phyloP scores from a whole-genome alignment of 495 filamentous ascomycete species.

The Penicillium soppii region DNA sequence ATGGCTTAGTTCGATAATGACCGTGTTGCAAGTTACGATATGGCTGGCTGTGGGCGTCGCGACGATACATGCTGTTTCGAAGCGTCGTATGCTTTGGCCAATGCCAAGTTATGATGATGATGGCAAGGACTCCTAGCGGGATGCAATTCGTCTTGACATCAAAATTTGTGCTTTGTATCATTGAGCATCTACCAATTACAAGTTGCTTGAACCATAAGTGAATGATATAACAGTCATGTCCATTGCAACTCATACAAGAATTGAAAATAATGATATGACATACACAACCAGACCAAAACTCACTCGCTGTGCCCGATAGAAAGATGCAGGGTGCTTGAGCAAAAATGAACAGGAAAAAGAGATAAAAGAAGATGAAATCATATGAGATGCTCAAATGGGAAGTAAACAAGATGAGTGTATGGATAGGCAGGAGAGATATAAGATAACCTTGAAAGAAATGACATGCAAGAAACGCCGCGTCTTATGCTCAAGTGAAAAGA shows the following conservation, averaged over 20 bases:
- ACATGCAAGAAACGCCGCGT: constrained; percentile 26
- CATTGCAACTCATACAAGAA: constrained; percentile 18
- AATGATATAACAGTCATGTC: constrained; percentile 18
- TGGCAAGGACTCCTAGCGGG: too few relatives aligned
- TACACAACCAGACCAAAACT: constrained; percentile 30
- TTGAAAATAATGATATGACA: constrained; percentile 22
- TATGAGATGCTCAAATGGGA: constrained; percentile 10
- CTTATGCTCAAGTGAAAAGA: constrained; percentile 26
- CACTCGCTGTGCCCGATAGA: constrained; percentile 38
- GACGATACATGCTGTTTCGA: not conserved
- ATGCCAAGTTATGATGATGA: not conserved
- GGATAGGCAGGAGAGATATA: constrained; percentile 11
- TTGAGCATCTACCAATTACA: not conserved
- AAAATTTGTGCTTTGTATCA: too few relatives aligned
- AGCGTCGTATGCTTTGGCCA: not conserved
- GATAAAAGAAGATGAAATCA: constrained; percentile 2
- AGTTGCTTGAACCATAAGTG: not conserved
- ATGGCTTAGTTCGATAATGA: constrained; percentile 25
- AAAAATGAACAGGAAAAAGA: constrained; percentile 3
- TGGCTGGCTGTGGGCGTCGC: not conserved
- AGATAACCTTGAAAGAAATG: constrained; percentile 1
- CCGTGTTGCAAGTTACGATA: constrained; percentile 1
- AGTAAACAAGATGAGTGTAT: constrained; percentile 2
- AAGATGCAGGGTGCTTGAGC: constrained; percentile 27
- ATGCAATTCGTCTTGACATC: too few relatives aligned